A percentile compares a stretch with the other conserved stretches of the same genome.
phyloP scores from a whole-genome alignment of 495 filamentous ascomycete species.

The Cryomyces minteri region DNA sequence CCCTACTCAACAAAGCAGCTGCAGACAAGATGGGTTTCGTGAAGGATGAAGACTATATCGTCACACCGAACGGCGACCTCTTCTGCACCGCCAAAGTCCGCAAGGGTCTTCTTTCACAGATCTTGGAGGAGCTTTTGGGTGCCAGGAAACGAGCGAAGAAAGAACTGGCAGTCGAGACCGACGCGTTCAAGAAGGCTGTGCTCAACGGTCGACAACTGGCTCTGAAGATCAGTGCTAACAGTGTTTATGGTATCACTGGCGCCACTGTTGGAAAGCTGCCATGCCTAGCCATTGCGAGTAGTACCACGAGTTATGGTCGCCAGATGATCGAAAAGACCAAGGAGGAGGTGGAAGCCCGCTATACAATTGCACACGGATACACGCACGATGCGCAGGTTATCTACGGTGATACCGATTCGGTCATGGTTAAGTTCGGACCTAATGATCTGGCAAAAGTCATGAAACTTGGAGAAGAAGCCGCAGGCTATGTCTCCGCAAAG shows the following conservation, averaged over 20 bases:
- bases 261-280: slow-evolving; percentile 92
- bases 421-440: slow-evolving; percentile 98
- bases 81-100: slow-evolving; percentile 78
- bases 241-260: slow-evolving; percentile 93
- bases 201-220: slow-evolving; percentile 94
- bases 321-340: slow-evolving; percentile 99
- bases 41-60: slow-evolving; percentile 87
- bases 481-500: slow-evolving; percentile 69
- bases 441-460: slow-evolving; percentile 69
- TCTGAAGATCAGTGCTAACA: slow-evolving; percentile 93
- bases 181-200: slow-evolving; percentile 94
- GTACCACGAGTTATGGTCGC: slow-evolving; percentile 85
- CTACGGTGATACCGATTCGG: slow-evolving; percentile 97
- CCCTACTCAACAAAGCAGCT: slow-evolving; percentile 62
- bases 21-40: slow-evolving; percentile 53
- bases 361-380: slow-evolving; percentile 88
- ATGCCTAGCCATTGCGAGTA: slow-evolving; percentile 87
- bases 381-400: slow-evolving; percentile 88
- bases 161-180: slow-evolving; percentile 78
- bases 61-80: slow-evolving; percentile 85
- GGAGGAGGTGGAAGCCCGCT: slow-evolving; percentile 71
- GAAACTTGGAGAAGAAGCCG: slow-evolving; percentile 85
- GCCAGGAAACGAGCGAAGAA: slow-evolving; percentile 89
- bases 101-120: slow-evolving; percentile 85
- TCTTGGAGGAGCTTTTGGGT: slow-evolving; percentile 77